A percentile compares a stretch with the other conserved stretches of the same genome.
Evolutionary conservation across 116 monocot species (phyloP).

Genomic region (Phalaenopsis hybrid): DNA sequence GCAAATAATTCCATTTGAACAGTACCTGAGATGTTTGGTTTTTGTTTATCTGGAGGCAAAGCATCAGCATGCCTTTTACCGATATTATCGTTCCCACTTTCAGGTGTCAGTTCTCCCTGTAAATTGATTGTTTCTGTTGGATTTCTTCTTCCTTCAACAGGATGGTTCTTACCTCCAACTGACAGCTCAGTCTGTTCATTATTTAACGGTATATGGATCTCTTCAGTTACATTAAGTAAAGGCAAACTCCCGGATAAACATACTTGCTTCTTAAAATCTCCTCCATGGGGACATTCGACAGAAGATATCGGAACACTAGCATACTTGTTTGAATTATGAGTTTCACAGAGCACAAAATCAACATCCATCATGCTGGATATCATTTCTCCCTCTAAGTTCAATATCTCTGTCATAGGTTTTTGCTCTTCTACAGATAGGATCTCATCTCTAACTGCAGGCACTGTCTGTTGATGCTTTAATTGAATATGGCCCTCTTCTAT

Average conservation of each 20-base stretch:
- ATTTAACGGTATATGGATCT: constrained; percentile 2
- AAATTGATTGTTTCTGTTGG: constrained; percentile 11
- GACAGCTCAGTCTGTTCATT: neutral
- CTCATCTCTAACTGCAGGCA: constrained; percentile 2
- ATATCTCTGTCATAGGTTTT: neutral
- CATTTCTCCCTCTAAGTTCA: neutral
- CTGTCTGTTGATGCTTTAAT: constrained; percentile 1
- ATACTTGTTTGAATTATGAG: constrained; percentile 3
- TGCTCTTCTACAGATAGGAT: neutral
- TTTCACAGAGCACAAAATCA: constrained; percentile 27
- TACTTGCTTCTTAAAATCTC: constrained; percentile 14
- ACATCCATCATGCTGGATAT: constrained; percentile 38
- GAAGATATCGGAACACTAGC: constrained; percentile 6
- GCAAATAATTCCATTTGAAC: neutral
- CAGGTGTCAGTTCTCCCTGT: neutral
- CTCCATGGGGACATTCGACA: constrained; percentile 7
- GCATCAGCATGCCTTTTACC: constrained; percentile 9
- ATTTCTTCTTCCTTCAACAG: constrained; percentile 8
- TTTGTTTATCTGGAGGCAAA: constrained; percentile 11
- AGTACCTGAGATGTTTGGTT: neutral
- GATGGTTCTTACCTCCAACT: neutral
- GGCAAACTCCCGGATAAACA: neutral
- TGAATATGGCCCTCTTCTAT: constrained; percentile 9
- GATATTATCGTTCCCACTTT: constrained; percentile 5
- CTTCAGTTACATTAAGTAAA: constrained; percentile 1